Percentiles rank a stretch among this genome's conserved stretches.
These are phyloP conservation scores for Colletotrichum theobromicola DNA, from an alignment of 2,329 filamentous ascomycete genomes.

Conservation along the genomic window DNA sequence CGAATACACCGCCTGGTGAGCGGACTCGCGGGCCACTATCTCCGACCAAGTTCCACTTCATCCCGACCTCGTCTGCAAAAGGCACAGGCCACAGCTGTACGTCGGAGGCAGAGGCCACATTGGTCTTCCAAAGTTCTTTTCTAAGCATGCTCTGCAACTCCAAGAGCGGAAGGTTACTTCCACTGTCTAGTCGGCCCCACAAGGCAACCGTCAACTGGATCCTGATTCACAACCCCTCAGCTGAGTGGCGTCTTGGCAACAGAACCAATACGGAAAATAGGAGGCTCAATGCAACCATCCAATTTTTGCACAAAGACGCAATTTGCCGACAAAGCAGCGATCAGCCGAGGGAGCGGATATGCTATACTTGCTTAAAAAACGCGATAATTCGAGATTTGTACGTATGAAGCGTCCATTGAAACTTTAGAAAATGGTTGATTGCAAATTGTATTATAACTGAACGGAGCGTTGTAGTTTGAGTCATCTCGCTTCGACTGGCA, in stretches of 20 bases:
- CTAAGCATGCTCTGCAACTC: background rate
- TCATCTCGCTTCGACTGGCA: background rate
- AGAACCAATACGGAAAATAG: background rate
- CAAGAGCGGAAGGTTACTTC: background rate
- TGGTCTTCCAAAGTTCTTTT: background rate
- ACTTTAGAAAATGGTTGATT: background rate
- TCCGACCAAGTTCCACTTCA: background rate
- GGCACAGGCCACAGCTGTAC: background rate
- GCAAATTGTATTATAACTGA: background rate
- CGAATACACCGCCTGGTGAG: background rate
- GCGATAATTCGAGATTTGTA: no score
- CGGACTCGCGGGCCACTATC: background rate
- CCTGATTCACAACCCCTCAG: background rate
- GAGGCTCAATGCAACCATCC: background rate
- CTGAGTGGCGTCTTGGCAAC: background rate
- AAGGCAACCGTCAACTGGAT: background rate
- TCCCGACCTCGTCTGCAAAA: background rate
- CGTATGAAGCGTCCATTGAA: background rate
- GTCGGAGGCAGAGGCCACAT: background rate
- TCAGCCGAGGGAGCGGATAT: background rate
- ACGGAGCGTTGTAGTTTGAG: accelerated
- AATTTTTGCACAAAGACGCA: background rate
- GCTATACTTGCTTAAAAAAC: background rate
- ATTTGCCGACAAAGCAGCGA: background rate
- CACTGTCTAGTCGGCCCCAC: background rate